Base-by-base conservation (phyloP, 2,329 filamentous ascomycete genomes). In the Stagonosporopsis chrysanthemi region DNA sequence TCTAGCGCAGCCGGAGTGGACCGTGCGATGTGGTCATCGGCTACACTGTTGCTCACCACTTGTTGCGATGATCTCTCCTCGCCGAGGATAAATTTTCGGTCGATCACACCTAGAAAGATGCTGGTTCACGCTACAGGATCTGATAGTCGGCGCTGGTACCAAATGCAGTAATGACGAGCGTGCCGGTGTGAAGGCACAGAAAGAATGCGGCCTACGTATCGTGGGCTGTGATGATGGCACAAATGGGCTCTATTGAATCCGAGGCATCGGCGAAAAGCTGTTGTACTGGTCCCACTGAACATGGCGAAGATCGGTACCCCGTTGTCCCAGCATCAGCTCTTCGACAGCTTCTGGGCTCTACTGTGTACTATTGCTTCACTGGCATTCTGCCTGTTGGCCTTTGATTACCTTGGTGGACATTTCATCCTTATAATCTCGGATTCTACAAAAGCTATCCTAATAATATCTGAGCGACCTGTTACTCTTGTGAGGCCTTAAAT, bases 211-310 rank as follows among this genome's bases (percentile, higher is more conserved):
- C 40, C 54, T 56, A 47, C 40, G 39, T 57, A 44, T 51, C 36
- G 46, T 43, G 45, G 42, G 35, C 36, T 31, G 54, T 33, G 11
- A 50, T 51, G 51, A 56, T 53, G 50, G 56, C 54, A 55, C 39
- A 24, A 55, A 24, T 42, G 38, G 35, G 42, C 24, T 48, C 38
- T 36, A 42, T 71, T 71, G 74, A 71, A 73, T 74, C 72, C 71
- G 71, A 75, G 63, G 35, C 67, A 73, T 74, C 69, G 65, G 71
- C 71, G 71, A 69, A 47, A 40, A 19, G 17, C 38, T 38, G 43
- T 61, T 33, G 33, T 45, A 29, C 39, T 46, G 28, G 45, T 48
- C 58, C 48, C 52, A 48, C 54, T 40, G 44, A 51, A 47, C 48
- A 63, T 61, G 60, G 43, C 57, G 33, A 62, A 60, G 53, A 44